Evolutionary conservation across 2,329 filamentous ascomycete genomes (phyloP).

Genomic region (Ceratocystis lukuohia): DNA sequence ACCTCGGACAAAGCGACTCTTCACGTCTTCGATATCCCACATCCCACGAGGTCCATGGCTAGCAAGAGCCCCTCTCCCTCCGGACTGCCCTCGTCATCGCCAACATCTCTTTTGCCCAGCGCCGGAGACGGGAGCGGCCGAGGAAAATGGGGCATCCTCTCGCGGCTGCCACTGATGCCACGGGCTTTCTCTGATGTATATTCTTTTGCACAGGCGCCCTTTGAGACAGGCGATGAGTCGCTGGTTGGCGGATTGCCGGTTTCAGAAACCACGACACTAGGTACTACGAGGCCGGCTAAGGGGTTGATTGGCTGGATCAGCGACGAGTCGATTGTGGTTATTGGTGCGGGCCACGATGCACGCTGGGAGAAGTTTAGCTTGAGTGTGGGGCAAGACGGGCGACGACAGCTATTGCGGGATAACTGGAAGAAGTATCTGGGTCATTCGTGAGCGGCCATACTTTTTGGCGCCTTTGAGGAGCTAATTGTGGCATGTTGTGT

Average conservation of each 20-base stretch:
- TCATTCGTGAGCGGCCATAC: conserved; percentile 25
- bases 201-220: conserved; percentile 66
- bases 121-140: conserved; percentile 36
- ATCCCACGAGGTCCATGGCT: conserved; percentile 31
- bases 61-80: not conserved
- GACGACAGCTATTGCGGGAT: conserved; percentile 52
- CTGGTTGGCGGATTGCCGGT: conserved; percentile 33
- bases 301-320: conserved; percentile 75
- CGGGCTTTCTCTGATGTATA: conserved; percentile 81
- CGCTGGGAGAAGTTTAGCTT: conserved; percentile 81
- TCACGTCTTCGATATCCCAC: conserved; percentile 79
- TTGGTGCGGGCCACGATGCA: conserved; percentile 67
- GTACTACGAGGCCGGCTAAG: conserved; percentile 52
- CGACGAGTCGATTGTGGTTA: conserved; percentile 58
- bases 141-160: conserved; percentile 75
- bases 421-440: conserved; percentile 71
- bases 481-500: conserved; percentile 6
- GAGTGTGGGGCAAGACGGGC: conserved; percentile 53
- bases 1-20: conserved; percentile 95
- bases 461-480: not conserved
- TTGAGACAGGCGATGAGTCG: conserved; percentile 69
- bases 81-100: conserved; percentile 23
- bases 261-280: conserved; percentile 34
- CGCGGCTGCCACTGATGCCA: conserved; percentile 72
- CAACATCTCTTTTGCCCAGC: conserved; percentile 25